A percentile compares a stretch with the other conserved stretches of the same genome.
Conservation (phyloP, 2,329 filamentous ascomycete genomes). For the Aspergillus unguis region DNA sequence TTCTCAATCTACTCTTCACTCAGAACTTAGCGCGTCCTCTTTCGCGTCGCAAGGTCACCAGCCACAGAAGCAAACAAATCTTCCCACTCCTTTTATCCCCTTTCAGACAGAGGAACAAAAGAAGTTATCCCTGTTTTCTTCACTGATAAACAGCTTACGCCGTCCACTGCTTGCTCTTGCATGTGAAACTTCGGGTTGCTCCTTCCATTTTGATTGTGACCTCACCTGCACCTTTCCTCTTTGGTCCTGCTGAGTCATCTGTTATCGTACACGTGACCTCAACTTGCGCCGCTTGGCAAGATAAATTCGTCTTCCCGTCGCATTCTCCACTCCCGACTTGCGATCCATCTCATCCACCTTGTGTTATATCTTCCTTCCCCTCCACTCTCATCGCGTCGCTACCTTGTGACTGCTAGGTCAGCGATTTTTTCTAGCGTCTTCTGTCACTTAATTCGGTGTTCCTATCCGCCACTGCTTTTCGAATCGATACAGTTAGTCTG, state of each 20-base stretch:
- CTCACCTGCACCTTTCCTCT: slow-evolving; percentile 11
- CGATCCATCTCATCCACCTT: slow-evolving; percentile 18
- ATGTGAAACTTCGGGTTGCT: slow-evolving; percentile 17
- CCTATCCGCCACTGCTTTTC: slow-evolving; percentile 20
- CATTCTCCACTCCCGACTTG: slow-evolving; percentile 38
- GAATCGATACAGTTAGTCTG: slow-evolving; percentile 28
- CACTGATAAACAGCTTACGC: slow-evolving; percentile 13
- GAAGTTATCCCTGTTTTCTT: slow-evolving; percentile 8
- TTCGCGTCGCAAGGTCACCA: slow-evolving; percentile 21
- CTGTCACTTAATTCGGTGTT: slow-evolving; percentile 28
- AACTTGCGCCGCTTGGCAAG: slow-evolving; percentile 40
- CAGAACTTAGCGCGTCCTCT: slow-evolving; percentile 19
- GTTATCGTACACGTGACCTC: slow-evolving; percentile 36
- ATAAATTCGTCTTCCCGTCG: slow-evolving; percentile 41
- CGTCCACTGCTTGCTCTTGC: slow-evolving; percentile 8
- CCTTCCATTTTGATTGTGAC: slow-evolving; percentile 13
- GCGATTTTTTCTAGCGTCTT: slow-evolving; percentile 19
- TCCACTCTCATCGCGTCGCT: slow-evolving; percentile 19
- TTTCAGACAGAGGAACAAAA: slow-evolving; percentile 1
- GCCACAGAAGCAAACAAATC: slow-evolving; percentile 17
- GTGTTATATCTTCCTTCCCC: slow-evolving; percentile 20
- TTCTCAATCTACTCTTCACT: slow-evolving; percentile 15
- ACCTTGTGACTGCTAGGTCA: slow-evolving; percentile 18
- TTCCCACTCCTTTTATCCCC: slow-evolving; percentile 10
- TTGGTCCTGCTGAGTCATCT: slow-evolving; percentile 24